Conservation (phyloP, 2,329 filamentous ascomycete genomes). For the Xylariaceae sp. region DNA sequence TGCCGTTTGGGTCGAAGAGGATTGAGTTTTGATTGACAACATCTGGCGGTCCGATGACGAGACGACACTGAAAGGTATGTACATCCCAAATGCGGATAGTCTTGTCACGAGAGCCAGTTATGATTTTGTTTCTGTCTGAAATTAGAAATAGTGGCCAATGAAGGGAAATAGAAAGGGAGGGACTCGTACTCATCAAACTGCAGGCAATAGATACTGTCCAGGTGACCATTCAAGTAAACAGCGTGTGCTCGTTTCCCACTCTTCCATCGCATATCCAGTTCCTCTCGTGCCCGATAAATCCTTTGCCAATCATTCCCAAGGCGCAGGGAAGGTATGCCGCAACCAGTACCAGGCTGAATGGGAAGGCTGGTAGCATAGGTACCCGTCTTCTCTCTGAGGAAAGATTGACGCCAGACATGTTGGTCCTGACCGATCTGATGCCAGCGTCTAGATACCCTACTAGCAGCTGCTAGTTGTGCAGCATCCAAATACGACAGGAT, state of each 20-base stretch:
- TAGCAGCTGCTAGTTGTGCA: constrained; percentile 50
- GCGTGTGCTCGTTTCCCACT: constrained; percentile 71
- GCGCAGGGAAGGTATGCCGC: constrained; percentile 57
- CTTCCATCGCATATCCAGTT: constrained; percentile 80
- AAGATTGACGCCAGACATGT: constrained; percentile 67
- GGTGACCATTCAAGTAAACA: constrained; percentile 89
- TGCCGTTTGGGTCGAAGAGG: constrained; percentile 54
- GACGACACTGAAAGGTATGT: constrained; percentile 79
- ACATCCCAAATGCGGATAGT: constrained; percentile 97
- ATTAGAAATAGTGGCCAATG: constrained; percentile 41
- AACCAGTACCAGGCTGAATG: constrained; percentile 55
- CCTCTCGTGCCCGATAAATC: constrained; percentile 76
- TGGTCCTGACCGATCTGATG: constrained; percentile 50
- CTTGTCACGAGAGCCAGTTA: constrained; percentile 92
- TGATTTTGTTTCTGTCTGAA: constrained; percentile 77
- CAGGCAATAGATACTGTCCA: constrained; percentile 95
- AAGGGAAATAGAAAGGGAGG: neutral
- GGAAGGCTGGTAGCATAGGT: constrained; percentile 62
- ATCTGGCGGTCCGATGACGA: constrained; percentile 81
- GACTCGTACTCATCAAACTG: constrained; percentile 88
- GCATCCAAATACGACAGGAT: constrained; percentile 61
- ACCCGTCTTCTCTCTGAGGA: constrained; percentile 61
- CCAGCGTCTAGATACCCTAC: constrained; percentile 57
- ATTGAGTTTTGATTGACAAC: constrained; percentile 58
- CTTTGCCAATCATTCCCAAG: constrained; percentile 81